Base-by-base conservation (phyloP, 2,329 filamentous ascomycete species). In the Apiospora rasikravindrae region DNA sequence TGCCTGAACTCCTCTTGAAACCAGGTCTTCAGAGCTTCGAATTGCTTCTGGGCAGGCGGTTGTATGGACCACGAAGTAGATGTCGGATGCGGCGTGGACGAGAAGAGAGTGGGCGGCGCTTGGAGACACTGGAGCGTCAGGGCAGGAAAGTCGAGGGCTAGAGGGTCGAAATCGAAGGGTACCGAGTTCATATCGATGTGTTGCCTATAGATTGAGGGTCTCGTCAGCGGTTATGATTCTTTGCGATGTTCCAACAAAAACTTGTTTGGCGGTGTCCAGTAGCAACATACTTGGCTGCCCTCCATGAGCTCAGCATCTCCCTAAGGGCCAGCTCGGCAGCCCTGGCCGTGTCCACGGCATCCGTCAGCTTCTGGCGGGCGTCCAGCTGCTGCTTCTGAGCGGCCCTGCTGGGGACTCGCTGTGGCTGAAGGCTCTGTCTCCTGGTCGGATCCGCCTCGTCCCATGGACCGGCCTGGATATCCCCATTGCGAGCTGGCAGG, bases 301-400 rank as follows among this genome's bases (percentile, higher is more conserved):
- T 91, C 81, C 95, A 89, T 73, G 93, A 95, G 77, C 92, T 91
- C 71, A 98, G 83, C 64, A 98, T 86, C 83, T 98, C 96, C 74
- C 93, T 87, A 76, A 98, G 83, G 8, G 96, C 95, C 80, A 98
- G 84, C 83, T 98, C 94, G 29, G 95, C 91, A 6, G 95, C 95
- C 75, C 90, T 90, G 26, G 92, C 92, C n/a, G 90, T 94, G 80
- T 98, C 95, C 76, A 89, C 83, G 49, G 93, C 92, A 77, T 95
- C 93, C 66, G 88, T 85, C 75, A 90, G 79, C 82, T 90, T 88
- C 80, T 91, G 87, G 79, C 87, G 90, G 78, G 87, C 86, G 77
- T 92, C 93, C 74, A 91, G 86, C 73, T 90, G 91, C 16, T 84
- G 85, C 83, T 89, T 93, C 77, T 88, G 87, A 33, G 85, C 81